These are phyloP conservation scores for Pulveroboletus sp. DNA, from an alignment of 768 basidiomycete genomes.

Conservation along the genomic window DNA sequence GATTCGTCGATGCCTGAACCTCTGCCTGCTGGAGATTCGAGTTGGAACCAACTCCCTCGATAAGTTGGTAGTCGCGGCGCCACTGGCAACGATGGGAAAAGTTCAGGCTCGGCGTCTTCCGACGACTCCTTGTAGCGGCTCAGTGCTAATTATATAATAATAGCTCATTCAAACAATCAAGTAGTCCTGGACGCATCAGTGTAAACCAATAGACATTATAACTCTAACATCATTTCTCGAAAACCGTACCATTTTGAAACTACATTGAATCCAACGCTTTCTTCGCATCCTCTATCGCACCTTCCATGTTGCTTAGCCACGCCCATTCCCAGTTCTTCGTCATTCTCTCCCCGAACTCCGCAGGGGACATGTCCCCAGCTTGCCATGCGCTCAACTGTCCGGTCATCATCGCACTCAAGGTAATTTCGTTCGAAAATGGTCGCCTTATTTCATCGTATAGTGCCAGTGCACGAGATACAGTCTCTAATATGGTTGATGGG, in stretches of 20 bases:
- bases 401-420: conserved; percentile 20
- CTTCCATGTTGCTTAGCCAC: conserved; percentile 25
- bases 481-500: conserved; percentile 29
- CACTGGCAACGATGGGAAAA: too few species aligned
- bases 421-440: conserved; percentile 40
- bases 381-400: conserved; percentile 18
- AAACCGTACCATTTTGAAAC: neutral
- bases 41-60: too few species aligned
- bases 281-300: conserved; percentile 15
- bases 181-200: too few species aligned
- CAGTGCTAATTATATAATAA: too few species aligned
- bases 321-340: conserved; percentile 59
- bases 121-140: too few species aligned
- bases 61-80: too few species aligned
- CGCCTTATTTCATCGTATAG: conserved; percentile 50
- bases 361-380: conserved; percentile 27
- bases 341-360: conserved; percentile 39
- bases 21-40: too few species aligned
- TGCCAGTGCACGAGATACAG: conserved; percentile 38
- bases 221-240: too few species aligned
- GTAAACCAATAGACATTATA: too few species aligned
- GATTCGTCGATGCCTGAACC: too few species aligned
- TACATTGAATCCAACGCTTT: conserved; percentile 9
- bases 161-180: too few species aligned
- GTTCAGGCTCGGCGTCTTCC: too few species aligned